Percentiles rank a stretch among this genome's conserved stretches.
Conservation (phyloP, 306 rosid species). For the Quercus suber region DNA sequence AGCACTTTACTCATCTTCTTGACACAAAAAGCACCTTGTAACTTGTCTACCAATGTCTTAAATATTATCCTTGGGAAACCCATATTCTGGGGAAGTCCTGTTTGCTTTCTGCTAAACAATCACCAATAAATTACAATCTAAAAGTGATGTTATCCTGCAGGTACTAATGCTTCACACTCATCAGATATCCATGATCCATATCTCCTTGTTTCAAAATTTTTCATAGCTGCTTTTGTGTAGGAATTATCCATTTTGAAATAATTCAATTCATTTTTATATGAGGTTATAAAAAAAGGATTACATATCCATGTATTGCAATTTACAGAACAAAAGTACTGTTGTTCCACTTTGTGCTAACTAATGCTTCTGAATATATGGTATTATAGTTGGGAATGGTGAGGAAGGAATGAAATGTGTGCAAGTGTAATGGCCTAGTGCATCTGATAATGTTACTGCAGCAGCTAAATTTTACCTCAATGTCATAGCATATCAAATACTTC, state of each 20-base stretch:
- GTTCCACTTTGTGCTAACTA: neutral
- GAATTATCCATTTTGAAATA: neutral
- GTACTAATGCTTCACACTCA: neutral
- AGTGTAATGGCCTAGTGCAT: neutral
- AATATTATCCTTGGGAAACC: neutral
- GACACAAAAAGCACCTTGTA: neutral
- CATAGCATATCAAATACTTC: neutral
- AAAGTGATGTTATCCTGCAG: conserved; percentile 7
- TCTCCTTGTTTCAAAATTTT: neutral
- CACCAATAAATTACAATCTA: conserved; percentile 1
- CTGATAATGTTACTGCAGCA: neutral
- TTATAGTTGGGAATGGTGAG: neutral
- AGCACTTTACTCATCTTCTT: neutral
- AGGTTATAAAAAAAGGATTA: conserved; percentile 4
- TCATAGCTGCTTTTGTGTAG: neutral
- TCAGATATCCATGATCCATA: neutral
- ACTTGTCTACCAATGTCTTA: neutral
- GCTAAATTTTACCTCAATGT: neutral
- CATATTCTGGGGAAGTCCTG: neutral
- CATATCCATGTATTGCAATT: neutral
- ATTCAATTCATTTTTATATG: neutral
- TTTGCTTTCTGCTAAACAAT: neutral
- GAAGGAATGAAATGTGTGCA: neutral
- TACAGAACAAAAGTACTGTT: neutral
- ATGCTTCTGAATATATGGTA: neutral